Base-by-base conservation (phyloP, 371 early-diverging fungal genomes). In the Capillidium heterosporum region DNA sequence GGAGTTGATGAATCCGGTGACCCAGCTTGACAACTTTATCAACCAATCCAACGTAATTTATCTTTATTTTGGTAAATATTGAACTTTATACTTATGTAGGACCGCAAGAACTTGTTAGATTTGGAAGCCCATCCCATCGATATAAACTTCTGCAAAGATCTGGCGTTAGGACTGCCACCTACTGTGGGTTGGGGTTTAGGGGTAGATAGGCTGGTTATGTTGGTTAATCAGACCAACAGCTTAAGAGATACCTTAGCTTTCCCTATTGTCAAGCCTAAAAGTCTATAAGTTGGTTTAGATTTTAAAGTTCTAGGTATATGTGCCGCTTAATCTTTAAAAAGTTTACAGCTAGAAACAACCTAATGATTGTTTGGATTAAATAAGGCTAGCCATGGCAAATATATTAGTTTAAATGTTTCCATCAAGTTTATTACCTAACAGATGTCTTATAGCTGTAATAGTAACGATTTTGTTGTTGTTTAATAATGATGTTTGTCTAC, bases 151-250 rank as follows among this genome's bases (percentile, higher is more conserved):
- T 88, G 88, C 65, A 73, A 76, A 17, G 93, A 93, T 15, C 70
- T 98, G 3, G 96, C 97, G 63, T 93, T 87, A 65, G 99, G 89
- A 0, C 69, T 98, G 19, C 95, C 98, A 2, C 99, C 98, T 24
- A 97, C 99, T 10, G 96, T 81, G 24, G 99, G 99, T 8, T 98
- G 95, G 94, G 99, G 99, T 1, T 83, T 98, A 73, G 99, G 99
- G 15, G 75, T 98, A 7, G 99, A 98, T 69, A 77, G 99, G 27
- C 75, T 99, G 2, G 73, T 81, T 23, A 91, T 92, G 71, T 72
- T 95, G 48, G 61, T 98, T 63, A 82, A 91, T 2, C 82, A 83
- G 44, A 76, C 85, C 29, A 63, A 71, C 2, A 88, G 91, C 64
- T 87, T 98, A 39, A 59, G 58, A 21, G 28, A 57, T 28, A 57